Evolutionary conservation across 2,329 filamentous ascomycete species (phyloP).

Genomic region (Cladosporium sp.): DNA sequence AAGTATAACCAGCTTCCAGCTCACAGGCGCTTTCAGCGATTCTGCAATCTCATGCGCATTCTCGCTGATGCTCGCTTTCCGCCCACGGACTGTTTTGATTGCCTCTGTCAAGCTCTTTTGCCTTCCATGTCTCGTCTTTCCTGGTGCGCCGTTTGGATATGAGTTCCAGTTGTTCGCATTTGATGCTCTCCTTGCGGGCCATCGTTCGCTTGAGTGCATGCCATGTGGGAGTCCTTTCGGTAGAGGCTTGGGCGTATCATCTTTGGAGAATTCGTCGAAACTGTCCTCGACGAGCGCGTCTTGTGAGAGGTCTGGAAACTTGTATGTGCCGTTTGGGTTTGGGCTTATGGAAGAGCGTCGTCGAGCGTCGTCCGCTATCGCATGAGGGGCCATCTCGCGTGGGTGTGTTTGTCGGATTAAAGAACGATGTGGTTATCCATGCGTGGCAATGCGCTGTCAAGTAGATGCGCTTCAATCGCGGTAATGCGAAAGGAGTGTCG

Average conservation of each 20-base stretch:
- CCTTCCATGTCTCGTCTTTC: constrained; percentile 58
- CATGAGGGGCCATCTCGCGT: constrained; percentile 29
- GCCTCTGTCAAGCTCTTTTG: constrained; percentile 90
- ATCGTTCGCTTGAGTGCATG: constrained; percentile 52
- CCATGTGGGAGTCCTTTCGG: constrained; percentile 36
- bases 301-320: constrained; percentile 22
- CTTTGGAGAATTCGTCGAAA: constrained; percentile 8
- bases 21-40: constrained; percentile 85
- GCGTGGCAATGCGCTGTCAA: constrained; percentile 1
- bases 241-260: constrained; percentile 30
- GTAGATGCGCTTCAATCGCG: neutral
- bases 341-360: constrained; percentile 30
- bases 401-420: neutral
- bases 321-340: constrained; percentile 25
- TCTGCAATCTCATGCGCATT: constrained; percentile 93
- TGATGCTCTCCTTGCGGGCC: constrained; percentile 54
- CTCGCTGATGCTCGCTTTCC: constrained; percentile 83
- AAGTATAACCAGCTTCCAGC: constrained; percentile 79
- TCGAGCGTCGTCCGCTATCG: constrained; percentile 28
- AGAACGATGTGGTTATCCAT: neutral
- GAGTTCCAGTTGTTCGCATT: constrained; percentile 43
- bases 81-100: constrained; percentile 75
- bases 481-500: constrained; percentile 5
- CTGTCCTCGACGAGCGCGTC: constrained; percentile 2
- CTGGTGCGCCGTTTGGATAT: constrained; percentile 41